Evolutionary conservation across 768 basidiomycete species (phyloP), one percentile per base, ranked within the genome.

Genomic region (Phaffia australis): DNA sequence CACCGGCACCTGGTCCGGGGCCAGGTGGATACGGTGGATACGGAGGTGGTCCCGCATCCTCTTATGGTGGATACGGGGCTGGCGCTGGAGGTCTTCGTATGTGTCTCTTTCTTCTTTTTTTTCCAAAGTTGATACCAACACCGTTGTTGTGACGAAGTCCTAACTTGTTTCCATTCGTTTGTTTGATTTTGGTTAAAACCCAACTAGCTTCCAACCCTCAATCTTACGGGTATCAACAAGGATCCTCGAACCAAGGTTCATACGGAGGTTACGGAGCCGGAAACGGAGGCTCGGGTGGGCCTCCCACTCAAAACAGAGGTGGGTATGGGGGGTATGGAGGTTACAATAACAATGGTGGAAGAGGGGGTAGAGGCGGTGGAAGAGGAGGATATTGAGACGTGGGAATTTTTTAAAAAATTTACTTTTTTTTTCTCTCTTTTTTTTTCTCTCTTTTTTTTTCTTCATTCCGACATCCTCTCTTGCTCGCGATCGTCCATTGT

Each of bases 241-340:
- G 60, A 14, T 65, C 64, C 25, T 55, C 46, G 16, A 51, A 60
- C 11, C 63, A 42, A 25, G 70, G 66, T 51, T 51, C 57, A 15
- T 68, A 65, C 35, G 64, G 48, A 23, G 68, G 68, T 48, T 29
- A 59, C 59, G 71, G 72, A 19, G 68, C 25, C 60, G 71, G 72
- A 27, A 70, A 70, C 50, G 66, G 70, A 23, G 66, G 63, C 18
- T 66, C 67, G 57, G 70, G 64, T 27, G 62, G 50, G 29, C 64
- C 65, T 50, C 69, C 70, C 25, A 60, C 57, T 46, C 49, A 50
- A 14, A 51, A 64, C 14, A 58, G 66, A 55, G 69, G 69, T n/a
- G 57, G 66, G 21, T 69, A 71, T 46, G 80, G 81, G n/a, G 77
- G 78, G 3, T 77, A 79, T 69, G 76, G 78, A 23, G 77, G 76